Base-by-base conservation (phyloP, 257 asterid genomes). In the Anisodus acutangulus region DNA sequence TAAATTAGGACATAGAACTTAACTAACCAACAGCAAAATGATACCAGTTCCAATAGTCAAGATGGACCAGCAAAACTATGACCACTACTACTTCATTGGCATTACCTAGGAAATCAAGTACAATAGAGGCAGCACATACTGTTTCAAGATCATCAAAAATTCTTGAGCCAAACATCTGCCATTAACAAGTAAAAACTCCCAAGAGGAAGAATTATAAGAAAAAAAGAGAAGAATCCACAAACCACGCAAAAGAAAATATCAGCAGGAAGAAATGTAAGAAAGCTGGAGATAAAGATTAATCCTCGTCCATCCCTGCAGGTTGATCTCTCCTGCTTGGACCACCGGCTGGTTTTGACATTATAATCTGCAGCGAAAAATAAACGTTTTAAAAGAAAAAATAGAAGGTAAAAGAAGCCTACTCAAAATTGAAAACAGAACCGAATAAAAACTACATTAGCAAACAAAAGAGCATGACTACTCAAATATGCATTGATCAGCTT, bases 261-360 rank as follows among this genome's bases (percentile, higher is more conserved):
- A 71, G 58, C 79, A 71, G 35, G n/a, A 8, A 45, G 35, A 11
- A n/a, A 71, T 43, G 17, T 9, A 53, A 9, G 57, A 0, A 71
- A 71, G 79, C 43, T 45, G 26, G 81, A 22, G 19, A 76, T 78
- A 43, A 58, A 74, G 37, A 83, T 87, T 82, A 89, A 58, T 89
- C 93, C 66, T 91, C 92, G 58, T 85, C 78, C 78, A 57, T 88
- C 54, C 90, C 93, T 58, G 85, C 88, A 6, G 86, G 84, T 22
- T 86, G 69, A 37, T 85, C 86, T 62, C 84, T 86, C 83, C 89
- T 80, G 78, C 85, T 85, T 13, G 92, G 93, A 58, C 93, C 93
- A 59, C 93, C 93, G 49, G 93, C 93, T 31, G 92, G 93, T 82
- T 89, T 91, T 69, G 93, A 87, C 91, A 91, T 89, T 82, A 91